These are phyloP conservation scores for Dothideomycetidae sp. DNA, from an alignment of 2,329 filamentous ascomycete genomes.

Conservation along the genomic window DNA sequence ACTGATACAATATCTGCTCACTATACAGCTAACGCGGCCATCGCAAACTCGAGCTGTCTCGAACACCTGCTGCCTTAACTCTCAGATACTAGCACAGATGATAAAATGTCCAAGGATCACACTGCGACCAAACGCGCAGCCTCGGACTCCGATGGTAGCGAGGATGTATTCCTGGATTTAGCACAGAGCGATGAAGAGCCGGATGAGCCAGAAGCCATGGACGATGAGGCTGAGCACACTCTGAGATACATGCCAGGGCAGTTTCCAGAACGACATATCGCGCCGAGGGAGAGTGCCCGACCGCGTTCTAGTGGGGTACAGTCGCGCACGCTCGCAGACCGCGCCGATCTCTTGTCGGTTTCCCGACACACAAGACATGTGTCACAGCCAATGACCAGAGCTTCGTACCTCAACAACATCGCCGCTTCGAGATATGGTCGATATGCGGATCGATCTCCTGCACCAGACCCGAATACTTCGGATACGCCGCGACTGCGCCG, in stretches of 20 bases:
- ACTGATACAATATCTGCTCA: too few species aligned
- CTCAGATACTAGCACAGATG: too few species aligned
- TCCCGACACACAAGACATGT: constrained; percentile 5
- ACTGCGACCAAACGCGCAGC: neutral
- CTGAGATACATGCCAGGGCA: constrained; percentile 6
- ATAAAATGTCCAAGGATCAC: neutral
- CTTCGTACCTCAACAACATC: constrained; percentile 3
- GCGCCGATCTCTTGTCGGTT: neutral
- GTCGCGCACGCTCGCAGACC: neutral
- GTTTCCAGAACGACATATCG: constrained; percentile 2
- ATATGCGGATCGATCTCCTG: neutral
- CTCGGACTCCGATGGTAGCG: constrained; percentile 7
- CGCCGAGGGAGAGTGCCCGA: neutral
- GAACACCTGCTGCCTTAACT: too few species aligned
- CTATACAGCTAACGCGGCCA: too few species aligned
- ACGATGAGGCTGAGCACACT: constrained; percentile 1
- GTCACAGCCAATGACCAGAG: constrained; percentile 1
- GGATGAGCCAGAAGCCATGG: neutral
- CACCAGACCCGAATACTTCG: neutral
- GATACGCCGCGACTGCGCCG: constrained; percentile 6
- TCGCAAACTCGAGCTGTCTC: too few species aligned
- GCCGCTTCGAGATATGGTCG: neutral
- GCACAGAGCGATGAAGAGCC: constrained; percentile 1
- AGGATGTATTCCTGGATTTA: constrained; percentile 6
- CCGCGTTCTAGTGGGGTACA: constrained; percentile 4